These are phyloP conservation scores for Spencermartinsiella ligniputridi DNA, from an alignment of 1,139 yeast genomes.

Conservation along the genomic window DNA sequence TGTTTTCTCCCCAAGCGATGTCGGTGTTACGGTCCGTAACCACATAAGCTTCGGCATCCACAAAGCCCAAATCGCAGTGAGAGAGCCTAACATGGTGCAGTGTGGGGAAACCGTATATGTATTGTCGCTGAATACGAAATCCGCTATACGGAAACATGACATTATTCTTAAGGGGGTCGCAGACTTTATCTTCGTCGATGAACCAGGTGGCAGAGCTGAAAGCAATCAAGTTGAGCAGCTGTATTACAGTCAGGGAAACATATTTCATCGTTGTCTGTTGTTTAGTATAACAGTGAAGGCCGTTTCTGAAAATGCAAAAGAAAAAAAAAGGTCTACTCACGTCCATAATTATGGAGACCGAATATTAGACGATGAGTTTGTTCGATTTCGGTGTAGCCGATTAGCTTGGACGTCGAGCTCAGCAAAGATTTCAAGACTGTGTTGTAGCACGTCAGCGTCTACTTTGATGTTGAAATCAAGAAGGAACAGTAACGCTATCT, in stretches of 20 bases:
- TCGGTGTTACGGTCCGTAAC: slow-evolving; percentile 39
- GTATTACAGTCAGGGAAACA: no score
- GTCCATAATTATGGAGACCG: slow-evolving; percentile 1
- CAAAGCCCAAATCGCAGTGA: slow-evolving; percentile 54
- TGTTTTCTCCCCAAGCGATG: slow-evolving; percentile 50
- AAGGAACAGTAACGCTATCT: slow-evolving; percentile 43
- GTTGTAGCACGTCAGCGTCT: slow-evolving; percentile 28
- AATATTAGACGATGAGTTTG: neutral
- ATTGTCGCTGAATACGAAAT: slow-evolving; percentile 51
- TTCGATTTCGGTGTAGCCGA: slow-evolving; percentile 8
- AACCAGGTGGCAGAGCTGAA: slow-evolving; percentile 16
- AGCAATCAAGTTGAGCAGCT: no score
- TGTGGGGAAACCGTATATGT: slow-evolving; percentile 39
- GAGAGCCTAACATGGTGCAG: slow-evolving; percentile 47
- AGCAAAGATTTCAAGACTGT: slow-evolving; percentile 23
- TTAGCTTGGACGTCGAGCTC: slow-evolving; percentile 21
- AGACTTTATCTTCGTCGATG: slow-evolving; percentile 33
- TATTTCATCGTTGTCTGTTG: no score
- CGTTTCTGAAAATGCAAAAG: neutral
- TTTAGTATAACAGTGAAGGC: no score
- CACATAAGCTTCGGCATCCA: slow-evolving; percentile 43
- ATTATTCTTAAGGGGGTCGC: slow-evolving; percentile 35
- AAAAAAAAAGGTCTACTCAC: neutral
- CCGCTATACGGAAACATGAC: slow-evolving; percentile 52
- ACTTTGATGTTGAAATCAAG: slow-evolving; percentile 35